These are phyloP conservation scores for Avena eriantha DNA, from an alignment of 176 grass and related monocot species.

Conservation along the genomic window DNA sequence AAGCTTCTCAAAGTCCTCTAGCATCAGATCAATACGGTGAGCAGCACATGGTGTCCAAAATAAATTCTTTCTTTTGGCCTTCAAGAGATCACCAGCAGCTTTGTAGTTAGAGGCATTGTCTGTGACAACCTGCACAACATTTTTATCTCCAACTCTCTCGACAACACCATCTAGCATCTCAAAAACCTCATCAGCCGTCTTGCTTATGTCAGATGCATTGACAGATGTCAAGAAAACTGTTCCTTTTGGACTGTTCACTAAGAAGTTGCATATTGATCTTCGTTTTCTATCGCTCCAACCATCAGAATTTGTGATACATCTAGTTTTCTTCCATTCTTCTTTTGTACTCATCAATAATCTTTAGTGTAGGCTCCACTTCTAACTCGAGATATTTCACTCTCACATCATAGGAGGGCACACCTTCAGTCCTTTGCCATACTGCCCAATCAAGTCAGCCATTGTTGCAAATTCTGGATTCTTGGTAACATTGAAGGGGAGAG, in stretches of 20 bases:
- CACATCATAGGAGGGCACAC: no score
- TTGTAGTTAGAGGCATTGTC: neutral
- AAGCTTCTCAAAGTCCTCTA: slow-evolving; percentile 3
- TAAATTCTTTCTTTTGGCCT: neutral
- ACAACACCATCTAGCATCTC: neutral
- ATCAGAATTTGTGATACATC: neutral
- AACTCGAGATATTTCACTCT: no score
- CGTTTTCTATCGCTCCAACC: neutral
- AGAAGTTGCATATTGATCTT: neutral
- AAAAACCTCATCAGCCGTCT: neutral
- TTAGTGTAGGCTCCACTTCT: no score
- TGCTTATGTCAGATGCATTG: neutral
- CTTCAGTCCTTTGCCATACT: no score
- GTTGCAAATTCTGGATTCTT: no score
- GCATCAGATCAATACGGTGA: neutral
- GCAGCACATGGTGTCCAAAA: neutral
- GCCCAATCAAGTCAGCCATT: no score
- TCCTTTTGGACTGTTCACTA: neutral
- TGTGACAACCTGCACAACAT: no score
- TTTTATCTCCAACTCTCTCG: neutral
- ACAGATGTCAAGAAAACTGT: neutral
- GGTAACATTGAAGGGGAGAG: no score
- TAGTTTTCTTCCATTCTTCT: neutral
- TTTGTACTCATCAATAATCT: neutral
- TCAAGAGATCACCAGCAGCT: neutral